Evolutionary conservation across 129 eudicot species (phyloP).

Genomic region (Artemisia annua): DNA sequence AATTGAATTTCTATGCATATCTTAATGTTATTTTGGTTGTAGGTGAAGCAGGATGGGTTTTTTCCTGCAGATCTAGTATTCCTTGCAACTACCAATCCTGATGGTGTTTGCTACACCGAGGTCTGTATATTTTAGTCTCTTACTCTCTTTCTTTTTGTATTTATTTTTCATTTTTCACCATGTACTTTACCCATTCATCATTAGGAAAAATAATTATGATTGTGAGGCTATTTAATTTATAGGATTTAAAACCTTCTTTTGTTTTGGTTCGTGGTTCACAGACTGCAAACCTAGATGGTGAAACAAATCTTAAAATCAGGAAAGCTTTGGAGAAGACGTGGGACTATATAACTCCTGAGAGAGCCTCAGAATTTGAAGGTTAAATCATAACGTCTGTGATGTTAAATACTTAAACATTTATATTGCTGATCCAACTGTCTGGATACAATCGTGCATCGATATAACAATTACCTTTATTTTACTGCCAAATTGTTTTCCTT

Average conservation of each 20-base stretch:
- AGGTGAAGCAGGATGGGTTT: conserved; percentile 92
- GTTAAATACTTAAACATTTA: too few relatives aligned
- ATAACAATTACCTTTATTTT: too few relatives aligned
- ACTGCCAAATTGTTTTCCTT: too few relatives aligned
- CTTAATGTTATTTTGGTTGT: conserved; percentile 30
- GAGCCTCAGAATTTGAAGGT: conserved; percentile 90
- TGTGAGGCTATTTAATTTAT: conserved; percentile 1
- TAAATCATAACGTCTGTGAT: not conserved
- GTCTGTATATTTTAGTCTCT: conserved; percentile 28
- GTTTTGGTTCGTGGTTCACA: conserved; percentile 32
- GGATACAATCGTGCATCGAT: too few relatives aligned
- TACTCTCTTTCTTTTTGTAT: not conserved
- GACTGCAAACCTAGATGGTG: conserved; percentile 99
- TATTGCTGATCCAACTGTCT: too few relatives aligned
- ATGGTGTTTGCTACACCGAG: conserved; percentile 95
- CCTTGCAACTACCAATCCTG: conserved; percentile 91
- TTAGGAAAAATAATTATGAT: not conserved
- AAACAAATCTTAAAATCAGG: conserved; percentile 95
- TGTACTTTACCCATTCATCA: not conserved
- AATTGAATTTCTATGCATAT: conserved; percentile 13
- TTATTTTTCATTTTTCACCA: not conserved
- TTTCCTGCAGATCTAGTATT: conserved; percentile 94
- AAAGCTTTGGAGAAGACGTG: conserved; percentile 96
- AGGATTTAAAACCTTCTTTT: not conserved
- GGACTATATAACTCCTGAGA: conserved; percentile 83